phyloP scores from a whole-genome alignment of 768 basidiomycete genomes.

The Antrodiella citrinella region DNA sequence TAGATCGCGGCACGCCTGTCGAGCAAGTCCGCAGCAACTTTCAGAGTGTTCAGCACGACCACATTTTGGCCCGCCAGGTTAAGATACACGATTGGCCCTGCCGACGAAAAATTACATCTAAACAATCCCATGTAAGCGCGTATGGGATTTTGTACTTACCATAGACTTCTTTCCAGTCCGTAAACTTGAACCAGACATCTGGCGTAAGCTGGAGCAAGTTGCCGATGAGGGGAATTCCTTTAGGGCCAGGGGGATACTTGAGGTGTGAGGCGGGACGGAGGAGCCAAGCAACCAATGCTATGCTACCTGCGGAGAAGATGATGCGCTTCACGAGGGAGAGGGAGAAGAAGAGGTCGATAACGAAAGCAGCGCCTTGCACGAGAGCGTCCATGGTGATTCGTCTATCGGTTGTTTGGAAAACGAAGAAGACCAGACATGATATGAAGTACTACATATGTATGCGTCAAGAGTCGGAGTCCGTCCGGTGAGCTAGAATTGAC shows the following conservation, averaged over 20 bases:
- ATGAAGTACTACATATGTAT: too few species aligned
- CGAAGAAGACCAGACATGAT: too few species aligned
- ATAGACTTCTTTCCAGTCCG: slow-evolving; percentile 50
- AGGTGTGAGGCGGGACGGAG: too few species aligned
- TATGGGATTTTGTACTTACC: slow-evolving; percentile 35
- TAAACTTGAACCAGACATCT: slow-evolving; percentile 54
- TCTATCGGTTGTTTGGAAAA: too few species aligned
- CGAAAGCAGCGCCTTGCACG: too few species aligned
- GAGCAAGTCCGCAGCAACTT: slow-evolving; percentile 46
- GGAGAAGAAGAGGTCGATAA: too few species aligned
- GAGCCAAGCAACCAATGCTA: too few species aligned
- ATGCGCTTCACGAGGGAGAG: too few species aligned
- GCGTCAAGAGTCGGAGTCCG: too few species aligned
- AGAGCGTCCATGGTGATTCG: too few species aligned
- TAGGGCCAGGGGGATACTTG: slow-evolving; percentile 49
- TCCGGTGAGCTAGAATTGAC: too few species aligned
- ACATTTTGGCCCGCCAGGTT: slow-evolving; percentile 56
- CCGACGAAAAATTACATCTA: background rate
- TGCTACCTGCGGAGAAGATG: too few species aligned
- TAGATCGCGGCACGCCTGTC: background rate
- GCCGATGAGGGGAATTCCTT: slow-evolving; percentile 51
- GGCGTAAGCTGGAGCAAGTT: slow-evolving; percentile 48
- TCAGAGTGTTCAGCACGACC: slow-evolving; percentile 51
- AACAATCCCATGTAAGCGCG: background rate
- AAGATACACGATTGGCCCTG: slow-evolving; percentile 54